Percentiles rank a stretch among this genome's conserved stretches.
Evolutionary conservation across 768 basidiomycete genomes (phyloP).

Genomic region (Grammothele lineata): DNA sequence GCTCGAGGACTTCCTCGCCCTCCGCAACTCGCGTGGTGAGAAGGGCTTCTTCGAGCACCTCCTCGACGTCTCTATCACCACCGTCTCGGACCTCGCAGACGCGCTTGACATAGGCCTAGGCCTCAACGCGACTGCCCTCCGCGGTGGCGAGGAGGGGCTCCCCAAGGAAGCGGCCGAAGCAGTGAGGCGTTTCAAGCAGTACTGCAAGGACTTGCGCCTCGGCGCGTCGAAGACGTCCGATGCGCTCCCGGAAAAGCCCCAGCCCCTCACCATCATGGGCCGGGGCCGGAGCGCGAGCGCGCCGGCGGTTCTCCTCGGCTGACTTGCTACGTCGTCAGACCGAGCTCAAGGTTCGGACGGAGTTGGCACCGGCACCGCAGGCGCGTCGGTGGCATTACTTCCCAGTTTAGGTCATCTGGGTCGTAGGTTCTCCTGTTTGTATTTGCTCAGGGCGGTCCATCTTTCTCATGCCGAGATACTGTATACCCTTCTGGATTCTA

Average conservation of each 20-base stretch:
- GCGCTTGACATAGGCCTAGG: constrained; percentile 22
- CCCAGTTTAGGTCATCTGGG: too few relatives aligned
- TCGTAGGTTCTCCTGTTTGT: too few relatives aligned
- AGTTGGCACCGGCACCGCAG: too few relatives aligned
- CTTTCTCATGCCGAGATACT: too few relatives aligned
- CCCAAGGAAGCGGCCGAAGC: constrained; percentile 41
- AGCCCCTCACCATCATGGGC: neutral
- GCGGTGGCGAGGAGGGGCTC: neutral
- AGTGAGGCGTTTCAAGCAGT: constrained; percentile 42
- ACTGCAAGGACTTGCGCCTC: constrained; percentile 45
- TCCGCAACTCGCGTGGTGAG: constrained; percentile 43
- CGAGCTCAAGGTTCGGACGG: too few relatives aligned
- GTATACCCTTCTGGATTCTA: too few relatives aligned
- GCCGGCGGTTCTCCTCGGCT: neutral
- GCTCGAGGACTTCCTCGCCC: constrained; percentile 50
- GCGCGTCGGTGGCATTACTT: too few relatives aligned
- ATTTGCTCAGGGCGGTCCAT: too few relatives aligned
- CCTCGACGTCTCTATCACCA: constrained; percentile 40
- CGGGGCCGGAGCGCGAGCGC: constrained; percentile 2
- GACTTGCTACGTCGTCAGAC: too few relatives aligned
- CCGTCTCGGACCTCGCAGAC: constrained; percentile 35
- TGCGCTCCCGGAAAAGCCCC: too few relatives aligned
- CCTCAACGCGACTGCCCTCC: neutral
- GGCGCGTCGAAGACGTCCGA: constrained; percentile 8
- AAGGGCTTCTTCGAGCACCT: constrained; percentile 48